A percentile compares a stretch with the other conserved stretches of the same genome.
phyloP scores from a whole-genome alignment of 2,329 filamentous ascomycete genomes.

The Phaeosphaeria sp. region DNA sequence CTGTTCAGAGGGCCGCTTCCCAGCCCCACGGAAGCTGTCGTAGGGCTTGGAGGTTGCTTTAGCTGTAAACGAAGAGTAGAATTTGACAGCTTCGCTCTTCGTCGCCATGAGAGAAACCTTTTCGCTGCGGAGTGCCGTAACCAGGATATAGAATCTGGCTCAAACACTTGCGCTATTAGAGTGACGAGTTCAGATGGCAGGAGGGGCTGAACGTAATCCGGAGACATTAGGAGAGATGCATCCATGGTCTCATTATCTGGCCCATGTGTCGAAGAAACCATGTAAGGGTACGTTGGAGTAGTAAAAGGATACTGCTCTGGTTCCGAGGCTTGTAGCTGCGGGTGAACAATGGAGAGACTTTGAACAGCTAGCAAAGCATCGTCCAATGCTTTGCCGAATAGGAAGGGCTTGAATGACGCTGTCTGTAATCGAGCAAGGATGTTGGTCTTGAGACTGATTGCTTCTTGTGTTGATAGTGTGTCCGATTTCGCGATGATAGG shows the following conservation, averaged over 20 bases:
- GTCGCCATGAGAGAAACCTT: slow-evolving; percentile 79
- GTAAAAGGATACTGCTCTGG: slow-evolving; percentile 36
- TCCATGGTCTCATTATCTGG: slow-evolving; percentile 86
- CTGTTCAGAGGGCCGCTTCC: slow-evolving; percentile 32
- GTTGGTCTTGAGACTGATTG: slow-evolving; percentile 65
- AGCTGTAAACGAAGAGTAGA: slow-evolving; percentile 38
- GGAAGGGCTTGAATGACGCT: slow-evolving; percentile 69
- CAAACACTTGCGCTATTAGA: slow-evolving; percentile 78
- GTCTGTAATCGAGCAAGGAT: slow-evolving; percentile 64
- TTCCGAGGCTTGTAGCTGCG: slow-evolving; percentile 15
- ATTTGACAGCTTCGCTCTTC: slow-evolving; percentile 44
- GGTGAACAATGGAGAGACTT: slow-evolving; percentile 30
- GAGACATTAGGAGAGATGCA: slow-evolving; percentile 89
- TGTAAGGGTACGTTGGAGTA: slow-evolving; percentile 64
- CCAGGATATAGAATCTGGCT: slow-evolving; percentile 78
- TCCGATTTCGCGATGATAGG: slow-evolving; percentile 83
- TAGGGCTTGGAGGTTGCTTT: slow-evolving; percentile 32
- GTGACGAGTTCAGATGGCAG: slow-evolving; percentile 73
- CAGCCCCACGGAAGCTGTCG: slow-evolving; percentile 39
- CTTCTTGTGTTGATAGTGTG: slow-evolving; percentile 64
- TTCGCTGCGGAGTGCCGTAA: slow-evolving; percentile 82
- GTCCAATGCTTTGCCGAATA: slow-evolving; percentile 61
- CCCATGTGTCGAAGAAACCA: slow-evolving; percentile 76
- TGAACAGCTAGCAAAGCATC: slow-evolving; percentile 46
- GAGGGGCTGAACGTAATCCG: slow-evolving; percentile 85